Percentiles rank a stretch among this genome's conserved stretches.
Evolutionary conservation across 148 eudicot species (phyloP).

Genomic region (Beta vulgaris): DNA sequence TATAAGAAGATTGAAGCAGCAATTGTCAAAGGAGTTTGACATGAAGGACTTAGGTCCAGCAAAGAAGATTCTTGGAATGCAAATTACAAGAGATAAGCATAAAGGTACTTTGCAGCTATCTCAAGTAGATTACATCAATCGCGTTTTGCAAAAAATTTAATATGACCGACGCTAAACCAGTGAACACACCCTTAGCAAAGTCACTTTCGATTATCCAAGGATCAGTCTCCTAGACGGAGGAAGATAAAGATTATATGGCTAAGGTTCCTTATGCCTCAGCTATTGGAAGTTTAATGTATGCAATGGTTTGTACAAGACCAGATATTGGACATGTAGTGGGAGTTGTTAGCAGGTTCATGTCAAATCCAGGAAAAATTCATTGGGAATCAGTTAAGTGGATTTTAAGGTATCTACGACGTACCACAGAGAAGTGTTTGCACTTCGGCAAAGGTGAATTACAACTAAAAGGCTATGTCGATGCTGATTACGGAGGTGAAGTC

Average conservation of each 20-base stretch:
- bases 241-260: slow-evolving; percentile 22
- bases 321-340: slow-evolving; percentile 24
- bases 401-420: background rate
- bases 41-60: slow-evolving; percentile 18
- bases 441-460: background rate
- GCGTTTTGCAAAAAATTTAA: slow-evolving; percentile 7
- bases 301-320: slow-evolving; percentile 27
- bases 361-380: slow-evolving; percentile 23
- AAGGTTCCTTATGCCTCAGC: slow-evolving; percentile 26
- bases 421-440: background rate
- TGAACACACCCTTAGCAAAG: slow-evolving; percentile 22
- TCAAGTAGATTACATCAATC: slow-evolving; percentile 13
- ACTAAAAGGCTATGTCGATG: slow-evolving; percentile 7
- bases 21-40: slow-evolving; percentile 9
- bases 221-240: slow-evolving; percentile 13
- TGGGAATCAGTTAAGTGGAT: slow-evolving; percentile 12
- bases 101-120: slow-evolving; percentile 4
- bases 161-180: slow-evolving; percentile 11
- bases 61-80: slow-evolving; percentile 16
- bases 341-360: slow-evolving; percentile 20
- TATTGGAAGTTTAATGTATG: slow-evolving; percentile 29
- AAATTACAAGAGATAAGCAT: slow-evolving; percentile 11
- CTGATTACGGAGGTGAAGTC: background rate
- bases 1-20: background rate
- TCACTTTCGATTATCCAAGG: slow-evolving; percentile 16